Evolutionary conservation across 2,329 filamentous ascomycete genomes (phyloP).

Genomic region (Escovopsis sp.): DNA sequence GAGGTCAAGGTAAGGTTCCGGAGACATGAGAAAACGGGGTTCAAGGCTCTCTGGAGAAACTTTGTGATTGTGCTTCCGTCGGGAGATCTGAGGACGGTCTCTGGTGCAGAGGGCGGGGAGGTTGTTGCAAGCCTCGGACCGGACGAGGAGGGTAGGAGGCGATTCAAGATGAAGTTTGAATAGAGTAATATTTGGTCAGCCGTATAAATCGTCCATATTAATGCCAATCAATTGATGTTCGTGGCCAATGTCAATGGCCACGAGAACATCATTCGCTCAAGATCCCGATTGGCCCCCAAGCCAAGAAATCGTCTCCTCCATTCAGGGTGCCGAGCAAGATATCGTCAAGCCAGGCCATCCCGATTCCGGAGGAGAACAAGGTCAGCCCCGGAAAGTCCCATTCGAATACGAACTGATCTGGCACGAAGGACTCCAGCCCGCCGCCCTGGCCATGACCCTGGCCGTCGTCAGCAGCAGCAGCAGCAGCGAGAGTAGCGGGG

Average conservation of each 20-base stretch:
- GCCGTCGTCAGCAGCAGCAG: background rate
- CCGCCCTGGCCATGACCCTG: slow-evolving; percentile 13
- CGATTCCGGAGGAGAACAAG: slow-evolving; percentile 20
- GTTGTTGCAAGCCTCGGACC: slow-evolving; percentile 6
- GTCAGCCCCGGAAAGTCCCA: slow-evolving; percentile 42
- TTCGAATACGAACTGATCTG: slow-evolving; percentile 40
- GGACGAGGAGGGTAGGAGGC: slow-evolving; percentile 10
- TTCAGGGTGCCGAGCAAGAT: slow-evolving; percentile 11
- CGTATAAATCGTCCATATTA: background rate
- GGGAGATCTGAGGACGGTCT: slow-evolving; percentile 15
- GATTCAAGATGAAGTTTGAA: slow-evolving; percentile 6
- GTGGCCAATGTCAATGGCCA: too few species aligned
- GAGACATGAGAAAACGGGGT: slow-evolving; percentile 18
- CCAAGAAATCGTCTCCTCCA: slow-evolving; percentile 9
- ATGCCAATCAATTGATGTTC: too few species aligned
- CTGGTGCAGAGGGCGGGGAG: slow-evolving; percentile 2
- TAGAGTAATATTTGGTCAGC: background rate
- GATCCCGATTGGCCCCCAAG: slow-evolving; percentile 3
- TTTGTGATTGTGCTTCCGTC: slow-evolving; percentile 18
- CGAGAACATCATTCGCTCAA: background rate
- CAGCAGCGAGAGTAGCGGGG: background rate
- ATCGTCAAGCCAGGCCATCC: slow-evolving; percentile 14
- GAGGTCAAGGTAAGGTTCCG: slow-evolving; percentile 15
- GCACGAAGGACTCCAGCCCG: slow-evolving; percentile 38
- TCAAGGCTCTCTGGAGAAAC: slow-evolving; percentile 19